Evolutionary conservation across 192 early-diverging fungal genomes (phyloP).

Genomic region (Coemansia guatemalensis): DNA sequence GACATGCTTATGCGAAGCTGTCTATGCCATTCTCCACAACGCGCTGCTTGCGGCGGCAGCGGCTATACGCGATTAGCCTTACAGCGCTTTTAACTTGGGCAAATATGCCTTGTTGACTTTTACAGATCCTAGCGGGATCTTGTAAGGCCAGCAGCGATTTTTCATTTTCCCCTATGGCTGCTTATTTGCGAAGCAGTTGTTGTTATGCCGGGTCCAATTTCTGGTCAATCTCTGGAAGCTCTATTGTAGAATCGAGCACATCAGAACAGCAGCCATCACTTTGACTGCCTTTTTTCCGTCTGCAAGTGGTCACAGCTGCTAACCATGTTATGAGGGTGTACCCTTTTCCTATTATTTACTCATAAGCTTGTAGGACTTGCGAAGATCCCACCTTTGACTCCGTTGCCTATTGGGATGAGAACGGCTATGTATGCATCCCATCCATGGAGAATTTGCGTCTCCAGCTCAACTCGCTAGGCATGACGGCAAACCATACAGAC

Average conservation of each 20-base stretch:
- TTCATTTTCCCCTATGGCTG: neutral
- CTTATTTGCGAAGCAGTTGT: neutral
- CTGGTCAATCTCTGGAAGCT: neutral
- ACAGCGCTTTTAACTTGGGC: neutral
- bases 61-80: neutral
- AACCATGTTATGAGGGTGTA: neutral
- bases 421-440: slow-evolving; percentile 42
- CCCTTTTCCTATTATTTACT: neutral
- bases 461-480: slow-evolving; percentile 46
- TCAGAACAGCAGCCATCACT: neutral
- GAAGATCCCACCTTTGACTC: slow-evolving; percentile 17
- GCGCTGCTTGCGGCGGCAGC: slow-evolving; percentile 1
- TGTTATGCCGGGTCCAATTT: neutral
- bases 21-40: neutral
- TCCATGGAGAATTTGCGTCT: slow-evolving; percentile 38
- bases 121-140: neutral
- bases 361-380: slow-evolving; percentile 25
- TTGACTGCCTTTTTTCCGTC: neutral
- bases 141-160: neutral
- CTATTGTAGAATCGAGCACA: neutral
- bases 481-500: slow-evolving; percentile 50
- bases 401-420: slow-evolving; percentile 43
- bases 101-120: neutral
- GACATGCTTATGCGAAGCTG: neutral
- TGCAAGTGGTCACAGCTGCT: neutral